A percentile compares a stretch with the other conserved stretches of the same genome.
phyloP scores from a whole-genome alignment of 1,284 basidiomycete genomes.

The Volvariella surrecta region DNA sequence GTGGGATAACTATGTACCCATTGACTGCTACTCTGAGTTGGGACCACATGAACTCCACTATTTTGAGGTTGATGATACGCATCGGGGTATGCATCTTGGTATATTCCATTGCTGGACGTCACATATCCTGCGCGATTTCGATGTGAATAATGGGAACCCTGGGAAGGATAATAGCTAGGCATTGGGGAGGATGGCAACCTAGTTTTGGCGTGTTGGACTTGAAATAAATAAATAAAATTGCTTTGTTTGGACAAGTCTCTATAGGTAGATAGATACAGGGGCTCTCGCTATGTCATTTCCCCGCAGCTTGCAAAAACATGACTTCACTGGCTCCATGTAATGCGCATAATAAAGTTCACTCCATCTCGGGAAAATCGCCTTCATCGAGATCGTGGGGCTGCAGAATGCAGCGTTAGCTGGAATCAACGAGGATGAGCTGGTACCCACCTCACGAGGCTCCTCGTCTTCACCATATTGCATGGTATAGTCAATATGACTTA shows the following conservation, averaged over 20 bases:
- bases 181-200: slow-evolving; percentile 8
- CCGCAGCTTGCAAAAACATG: too few relatives aligned
- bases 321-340: too few relatives aligned
- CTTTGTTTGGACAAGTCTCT: too few relatives aligned
- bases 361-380: slow-evolving; percentile 65
- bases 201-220: too few relatives aligned
- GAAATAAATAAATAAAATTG: too few relatives aligned
- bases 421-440: slow-evolving; percentile 4
- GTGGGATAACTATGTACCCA: slow-evolving; percentile 8
- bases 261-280: too few relatives aligned
- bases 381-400: slow-evolving; percentile 85
- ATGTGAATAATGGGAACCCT: slow-evolving; percentile 21
- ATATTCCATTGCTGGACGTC: slow-evolving; percentile 11
- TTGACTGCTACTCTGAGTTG: slow-evolving; percentile 16
- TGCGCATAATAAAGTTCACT: too few relatives aligned
- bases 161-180: slow-evolving; percentile 21
- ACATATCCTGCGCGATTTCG: slow-evolving; percentile 23
- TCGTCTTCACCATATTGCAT: slow-evolving; percentile 97
- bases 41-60: slow-evolving; percentile 17
- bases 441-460: slow-evolving; percentile 77
- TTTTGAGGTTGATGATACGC: slow-evolving; percentile 13
- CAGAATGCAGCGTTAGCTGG: slow-evolving; percentile 4
- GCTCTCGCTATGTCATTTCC: too few relatives aligned
- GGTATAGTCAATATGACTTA: slow-evolving; percentile 95
- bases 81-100: slow-evolving; percentile 16